These are phyloP conservation scores for Ceratocystis ficicola DNA, from an alignment of 2,329 filamentous ascomycete genomes.

Conservation along the genomic window DNA sequence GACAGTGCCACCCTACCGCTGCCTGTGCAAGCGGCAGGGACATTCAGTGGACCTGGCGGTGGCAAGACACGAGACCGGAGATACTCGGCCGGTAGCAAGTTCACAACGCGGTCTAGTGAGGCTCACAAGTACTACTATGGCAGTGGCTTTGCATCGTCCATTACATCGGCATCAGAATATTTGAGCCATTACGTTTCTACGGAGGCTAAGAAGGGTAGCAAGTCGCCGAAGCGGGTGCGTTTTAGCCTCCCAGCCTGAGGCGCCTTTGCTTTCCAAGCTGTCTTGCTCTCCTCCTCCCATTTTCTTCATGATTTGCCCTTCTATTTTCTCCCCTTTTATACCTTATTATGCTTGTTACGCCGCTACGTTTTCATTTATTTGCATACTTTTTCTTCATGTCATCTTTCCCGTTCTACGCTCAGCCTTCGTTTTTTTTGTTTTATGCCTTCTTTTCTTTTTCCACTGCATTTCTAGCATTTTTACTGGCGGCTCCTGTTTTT, in stretches of 20 bases:
- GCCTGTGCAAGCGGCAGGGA: not conserved
- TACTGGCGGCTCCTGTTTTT: not conserved
- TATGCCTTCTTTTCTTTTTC: not conserved
- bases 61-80: constrained; percentile 6
- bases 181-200: constrained; percentile 15
- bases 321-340: not conserved
- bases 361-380: not conserved
- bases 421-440: not conserved
- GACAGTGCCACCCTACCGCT: not conserved
- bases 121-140: constrained; percentile 15
- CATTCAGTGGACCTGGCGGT: too few relatives aligned
- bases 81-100: constrained; percentile 13
- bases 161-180: constrained; percentile 13
- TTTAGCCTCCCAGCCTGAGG: constrained; percentile 14
- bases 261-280: not conserved
- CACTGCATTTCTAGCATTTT: too few relatives aligned
- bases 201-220: constrained; percentile 18
- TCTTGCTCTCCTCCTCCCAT: not conserved
- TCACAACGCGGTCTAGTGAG: constrained; percentile 14
- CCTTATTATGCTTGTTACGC: not conserved
- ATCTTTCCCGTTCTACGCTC: not conserved
- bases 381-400: not conserved
- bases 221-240: constrained; percentile 17
- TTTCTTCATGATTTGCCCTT: not conserved
- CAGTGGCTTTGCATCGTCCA: constrained; percentile 14